Evolutionary conservation across 345 rosid species (phyloP).

Genomic region (Moricandia arvensis): DNA sequence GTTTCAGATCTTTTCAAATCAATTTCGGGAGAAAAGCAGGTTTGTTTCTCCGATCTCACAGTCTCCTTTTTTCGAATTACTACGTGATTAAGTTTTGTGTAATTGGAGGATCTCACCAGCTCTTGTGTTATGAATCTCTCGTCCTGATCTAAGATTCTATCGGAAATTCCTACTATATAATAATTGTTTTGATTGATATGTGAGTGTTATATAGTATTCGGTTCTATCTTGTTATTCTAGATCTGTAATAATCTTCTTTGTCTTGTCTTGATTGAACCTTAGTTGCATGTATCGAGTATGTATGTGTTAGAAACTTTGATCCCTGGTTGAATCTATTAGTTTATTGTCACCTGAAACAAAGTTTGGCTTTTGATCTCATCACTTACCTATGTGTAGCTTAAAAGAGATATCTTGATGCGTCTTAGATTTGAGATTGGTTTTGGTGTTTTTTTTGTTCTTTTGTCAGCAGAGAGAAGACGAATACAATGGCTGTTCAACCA

Average conservation of each 20-base stretch:
- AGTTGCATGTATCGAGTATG: background rate
- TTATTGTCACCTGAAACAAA: background rate
- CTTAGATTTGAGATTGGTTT: slow-evolving; percentile 7
- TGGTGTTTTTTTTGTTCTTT: background rate
- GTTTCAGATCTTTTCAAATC: background rate
- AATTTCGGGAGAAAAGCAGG: background rate
- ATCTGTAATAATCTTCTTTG: background rate
- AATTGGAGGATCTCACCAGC: background rate
- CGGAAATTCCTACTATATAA: background rate
- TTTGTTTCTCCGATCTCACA: slow-evolving; percentile 12
- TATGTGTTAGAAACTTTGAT: background rate
- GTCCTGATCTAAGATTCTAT: slow-evolving; percentile 6
- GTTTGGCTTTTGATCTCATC: slow-evolving; percentile 10
- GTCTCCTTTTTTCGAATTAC: background rate
- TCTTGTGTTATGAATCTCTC: background rate
- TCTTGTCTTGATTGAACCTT: background rate
- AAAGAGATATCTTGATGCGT: background rate
- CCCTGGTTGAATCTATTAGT: background rate
- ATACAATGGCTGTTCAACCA: slow-evolving; percentile 57
- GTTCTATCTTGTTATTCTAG: background rate
- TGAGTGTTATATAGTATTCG: background rate
- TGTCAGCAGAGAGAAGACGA: slow-evolving; percentile 2
- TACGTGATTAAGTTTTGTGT: background rate
- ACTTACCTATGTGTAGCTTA: background rate
- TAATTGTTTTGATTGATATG: slow-evolving; percentile 11